A percentile compares a stretch with the other conserved stretches of the same genome.
Evolutionary conservation across 2,329 filamentous ascomycete genomes (phyloP).

Genomic region (Blastomyces gilchristii): DNA sequence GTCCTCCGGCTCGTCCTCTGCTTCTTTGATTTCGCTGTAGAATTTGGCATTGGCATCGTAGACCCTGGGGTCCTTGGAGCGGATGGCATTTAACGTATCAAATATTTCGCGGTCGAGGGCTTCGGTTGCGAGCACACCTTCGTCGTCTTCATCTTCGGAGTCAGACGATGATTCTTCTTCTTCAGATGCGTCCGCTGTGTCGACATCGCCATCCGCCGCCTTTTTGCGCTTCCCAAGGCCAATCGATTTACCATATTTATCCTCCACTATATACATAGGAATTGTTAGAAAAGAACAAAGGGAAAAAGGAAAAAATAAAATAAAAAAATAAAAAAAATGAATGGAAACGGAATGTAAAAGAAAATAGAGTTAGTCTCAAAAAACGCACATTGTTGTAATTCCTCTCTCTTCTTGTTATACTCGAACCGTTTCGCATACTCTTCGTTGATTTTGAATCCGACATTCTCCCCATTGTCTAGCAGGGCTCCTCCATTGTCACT

Average conservation of each 20-base stretch:
- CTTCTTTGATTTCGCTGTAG: constrained; percentile 56
- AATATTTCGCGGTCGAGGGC: constrained; percentile 78
- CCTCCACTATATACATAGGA: constrained; percentile 54
- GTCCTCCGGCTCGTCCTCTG: constrained; percentile 27
- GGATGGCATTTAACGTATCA: constrained; percentile 76
- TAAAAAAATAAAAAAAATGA: no score
- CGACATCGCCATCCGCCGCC: constrained; percentile 38
- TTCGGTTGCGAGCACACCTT: constrained; percentile 74
- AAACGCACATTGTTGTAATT: constrained; percentile 49
- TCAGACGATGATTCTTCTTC: constrained; percentile 60
- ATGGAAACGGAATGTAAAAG: not conserved
- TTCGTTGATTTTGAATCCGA: constrained; percentile 69
- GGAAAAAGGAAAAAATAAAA: not conserved
- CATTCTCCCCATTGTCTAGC: constrained; percentile 24
- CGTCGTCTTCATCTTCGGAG: constrained; percentile 76
- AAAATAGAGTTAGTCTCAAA: not conserved
- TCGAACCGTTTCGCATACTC: constrained; percentile 85
- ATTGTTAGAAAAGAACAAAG: not conserved
- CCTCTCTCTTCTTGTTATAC: constrained; percentile 94
- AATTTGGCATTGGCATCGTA: constrained; percentile 75
- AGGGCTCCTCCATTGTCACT: constrained; percentile 33
- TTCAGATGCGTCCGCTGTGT: constrained; percentile 46
- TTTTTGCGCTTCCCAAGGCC: constrained; percentile 30
- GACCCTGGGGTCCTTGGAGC: constrained; percentile 79
- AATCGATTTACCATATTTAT: constrained; percentile 59